phyloP scores from a whole-genome alignment of 2,329 filamentous ascomycete genomes.

The Colletotrichum liaoningense region DNA sequence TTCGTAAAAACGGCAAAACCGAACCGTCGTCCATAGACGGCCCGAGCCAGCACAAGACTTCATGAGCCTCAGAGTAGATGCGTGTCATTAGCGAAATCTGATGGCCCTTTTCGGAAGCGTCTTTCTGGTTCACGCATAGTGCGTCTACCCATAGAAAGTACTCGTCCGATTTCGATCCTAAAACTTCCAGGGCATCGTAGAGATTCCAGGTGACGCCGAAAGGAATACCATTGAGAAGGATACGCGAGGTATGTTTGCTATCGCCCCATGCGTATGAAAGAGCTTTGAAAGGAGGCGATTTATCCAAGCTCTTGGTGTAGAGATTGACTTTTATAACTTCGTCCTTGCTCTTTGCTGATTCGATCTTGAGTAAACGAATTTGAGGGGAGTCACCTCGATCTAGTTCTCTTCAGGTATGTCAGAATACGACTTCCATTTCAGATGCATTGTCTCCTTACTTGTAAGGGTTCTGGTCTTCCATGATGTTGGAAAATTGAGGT shows the following conservation, averaged over 20 bases:
- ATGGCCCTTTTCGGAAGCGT: not conserved
- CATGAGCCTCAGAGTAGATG: not conserved
- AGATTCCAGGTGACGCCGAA: not conserved
- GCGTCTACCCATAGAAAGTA: not conserved
- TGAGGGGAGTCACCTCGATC: not conserved
- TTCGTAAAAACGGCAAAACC: not conserved
- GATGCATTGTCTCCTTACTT: not conserved
- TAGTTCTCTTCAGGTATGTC: not conserved
- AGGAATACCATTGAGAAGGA: not conserved
- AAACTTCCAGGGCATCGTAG: not conserved
- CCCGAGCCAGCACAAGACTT: not conserved
- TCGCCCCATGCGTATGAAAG: not conserved
- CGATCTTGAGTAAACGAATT: not conserved
- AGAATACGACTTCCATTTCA: fast-evolving
- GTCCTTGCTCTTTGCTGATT: not conserved
- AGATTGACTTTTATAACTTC: not conserved
- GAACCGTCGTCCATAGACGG: not conserved
- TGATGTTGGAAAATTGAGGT: not conserved
- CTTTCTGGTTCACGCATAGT: not conserved
- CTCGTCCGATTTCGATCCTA: not conserved
- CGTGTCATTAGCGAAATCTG: not conserved
- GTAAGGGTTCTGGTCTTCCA: not conserved
- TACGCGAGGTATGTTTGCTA: not conserved
- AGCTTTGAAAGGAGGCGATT: not conserved
- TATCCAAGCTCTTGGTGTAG: not conserved